Percentiles rank a stretch among this genome's conserved stretches.
Conservation (phyloP, 2,329 filamentous ascomycete species). For the Rhinocladiella similis region DNA sequence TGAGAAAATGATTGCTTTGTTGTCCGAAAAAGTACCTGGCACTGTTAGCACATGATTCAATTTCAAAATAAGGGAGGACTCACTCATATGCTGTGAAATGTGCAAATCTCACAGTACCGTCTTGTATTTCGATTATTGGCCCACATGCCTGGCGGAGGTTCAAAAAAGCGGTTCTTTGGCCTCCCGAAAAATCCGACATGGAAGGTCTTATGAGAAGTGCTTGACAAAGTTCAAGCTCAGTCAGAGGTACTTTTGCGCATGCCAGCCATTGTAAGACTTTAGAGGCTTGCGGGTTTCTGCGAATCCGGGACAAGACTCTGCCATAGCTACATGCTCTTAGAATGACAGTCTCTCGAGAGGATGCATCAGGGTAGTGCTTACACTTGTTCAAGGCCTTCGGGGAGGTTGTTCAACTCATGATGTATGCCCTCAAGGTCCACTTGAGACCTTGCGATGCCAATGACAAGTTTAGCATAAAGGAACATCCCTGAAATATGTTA, state of each 20-base stretch:
- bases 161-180: slow-evolving; percentile 3
- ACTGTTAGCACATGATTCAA: no score
- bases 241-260: slow-evolving; percentile 25
- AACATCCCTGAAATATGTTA: slow-evolving; percentile 34
- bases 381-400: slow-evolving; percentile 34
- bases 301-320: not conserved
- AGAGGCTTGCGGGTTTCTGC: slow-evolving; percentile 4
- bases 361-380: slow-evolving; percentile 21
- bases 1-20: no score
- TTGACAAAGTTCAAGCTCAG: slow-evolving; percentile 25
- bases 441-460: slow-evolving; percentile 30
- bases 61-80: no score
- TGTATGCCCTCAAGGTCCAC: slow-evolving; percentile 26
- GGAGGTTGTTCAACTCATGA: slow-evolving; percentile 16
- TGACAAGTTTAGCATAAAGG: slow-evolving; percentile 33
- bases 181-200: not conserved
- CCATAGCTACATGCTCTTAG: not conserved
- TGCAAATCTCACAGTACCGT: slow-evolving; percentile 24
- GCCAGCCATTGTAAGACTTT: slow-evolving; percentile 29
- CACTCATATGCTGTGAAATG: no score
- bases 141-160: slow-evolving; percentile 32
- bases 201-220: slow-evolving; percentile 14
- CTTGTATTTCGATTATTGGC: slow-evolving; percentile 34
- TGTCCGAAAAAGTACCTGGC: no score
- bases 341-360: not conserved